Conservation (phyloP, 441 rosid genomes). For the Manihot esculenta region DNA sequence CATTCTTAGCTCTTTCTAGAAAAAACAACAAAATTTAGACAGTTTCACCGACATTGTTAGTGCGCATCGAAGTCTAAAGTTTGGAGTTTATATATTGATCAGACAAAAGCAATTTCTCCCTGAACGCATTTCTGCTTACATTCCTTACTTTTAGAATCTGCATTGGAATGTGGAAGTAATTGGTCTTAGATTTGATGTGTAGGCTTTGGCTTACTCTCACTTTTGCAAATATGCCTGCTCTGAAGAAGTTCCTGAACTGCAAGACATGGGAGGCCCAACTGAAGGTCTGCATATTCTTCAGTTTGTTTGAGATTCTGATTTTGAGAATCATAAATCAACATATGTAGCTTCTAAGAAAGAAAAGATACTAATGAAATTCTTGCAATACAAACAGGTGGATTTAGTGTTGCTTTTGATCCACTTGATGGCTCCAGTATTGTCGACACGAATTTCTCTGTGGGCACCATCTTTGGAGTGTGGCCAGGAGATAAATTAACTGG, state of each 20-base stretch:
- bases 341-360: not conserved
- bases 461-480: slow-evolving; percentile 98
- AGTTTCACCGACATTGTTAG: not conserved
- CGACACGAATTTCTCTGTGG: slow-evolving; percentile 91
- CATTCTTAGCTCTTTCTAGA: not conserved
- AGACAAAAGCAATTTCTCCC: not conserved
- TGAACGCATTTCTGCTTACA: not conserved
- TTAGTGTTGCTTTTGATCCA: slow-evolving; percentile 96
- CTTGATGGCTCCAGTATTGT: slow-evolving; percentile 94
- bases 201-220: slow-evolving; percentile 89
- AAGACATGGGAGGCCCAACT: slow-evolving; percentile 93
- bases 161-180: not conserved
- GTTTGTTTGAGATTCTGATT: not conserved
- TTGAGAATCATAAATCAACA: not conserved
- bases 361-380: not conserved
- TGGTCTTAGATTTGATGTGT: slow-evolving; percentile 2
- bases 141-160: not conserved
- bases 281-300: slow-evolving; percentile 53
- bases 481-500: slow-evolving; percentile 95
- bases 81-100: not conserved
- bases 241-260: slow-evolving; percentile 93
- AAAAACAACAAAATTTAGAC: not conserved
- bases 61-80: not conserved
- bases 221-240: slow-evolving; percentile 94
- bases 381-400: slow-evolving; percentile 58